Evolutionary conservation across 345 rosid species (phyloP).

Genomic region (Geranium brycei): DNA sequence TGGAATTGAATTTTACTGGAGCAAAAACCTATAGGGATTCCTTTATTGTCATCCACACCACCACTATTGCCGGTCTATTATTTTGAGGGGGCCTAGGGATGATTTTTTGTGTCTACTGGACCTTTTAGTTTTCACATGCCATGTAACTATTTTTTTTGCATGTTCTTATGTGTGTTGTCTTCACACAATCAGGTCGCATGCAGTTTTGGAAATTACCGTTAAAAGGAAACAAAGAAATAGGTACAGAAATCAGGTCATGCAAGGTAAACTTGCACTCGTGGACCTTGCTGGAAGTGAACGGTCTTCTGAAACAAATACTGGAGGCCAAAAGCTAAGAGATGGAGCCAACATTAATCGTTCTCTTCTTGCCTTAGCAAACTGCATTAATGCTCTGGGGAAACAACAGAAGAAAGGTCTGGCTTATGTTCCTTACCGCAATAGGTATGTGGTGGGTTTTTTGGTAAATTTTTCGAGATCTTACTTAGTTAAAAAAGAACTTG

Average conservation of each 20-base stretch:
- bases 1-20: neutral
- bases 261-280: conserved; percentile 91
- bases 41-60: no score
- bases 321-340: conserved; percentile 87
- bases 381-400: conserved; percentile 89
- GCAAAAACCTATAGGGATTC: neutral
- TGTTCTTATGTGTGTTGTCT: conserved; percentile 9
- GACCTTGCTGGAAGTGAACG: conserved; percentile 99
- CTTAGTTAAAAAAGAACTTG: neutral
- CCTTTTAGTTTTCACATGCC: neutral
- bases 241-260: conserved; percentile 59
- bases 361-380: conserved; percentile 88
- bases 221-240: conserved; percentile 67
- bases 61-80: no score
- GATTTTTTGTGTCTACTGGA: neutral
- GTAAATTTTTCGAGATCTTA: neutral
- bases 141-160: neutral
- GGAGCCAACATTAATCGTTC: conserved; percentile 92
- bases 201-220: conserved; percentile 78
- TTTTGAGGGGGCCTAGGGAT: no score
- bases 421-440: conserved; percentile 92
- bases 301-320: conserved; percentile 84
- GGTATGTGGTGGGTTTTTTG: conserved; percentile 25
- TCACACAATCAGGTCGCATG: conserved; percentile 58
- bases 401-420: conserved; percentile 96